phyloP scores from a whole-genome alignment of 768 basidiomycete genomes.

The Lactarius sp. region DNA sequence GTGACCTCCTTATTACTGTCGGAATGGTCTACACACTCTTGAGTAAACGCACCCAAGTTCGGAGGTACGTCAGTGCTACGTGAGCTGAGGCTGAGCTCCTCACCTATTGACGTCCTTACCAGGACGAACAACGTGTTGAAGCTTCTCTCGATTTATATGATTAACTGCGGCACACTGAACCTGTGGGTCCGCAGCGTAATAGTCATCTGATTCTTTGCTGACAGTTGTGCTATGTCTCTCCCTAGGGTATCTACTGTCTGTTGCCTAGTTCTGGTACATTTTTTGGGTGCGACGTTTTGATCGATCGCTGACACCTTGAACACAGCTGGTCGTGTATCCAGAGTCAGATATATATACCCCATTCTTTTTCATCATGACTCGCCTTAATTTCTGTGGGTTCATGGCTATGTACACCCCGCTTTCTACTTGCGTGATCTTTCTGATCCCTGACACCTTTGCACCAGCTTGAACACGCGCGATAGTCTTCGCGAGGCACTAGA shows the following conservation, averaged over 20 bases:
- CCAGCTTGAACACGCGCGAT: conserved; percentile 6
- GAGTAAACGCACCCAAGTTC: neutral
- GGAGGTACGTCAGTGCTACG: neutral
- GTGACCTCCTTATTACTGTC: neutral
- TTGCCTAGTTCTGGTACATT: neutral
- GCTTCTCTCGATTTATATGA: neutral
- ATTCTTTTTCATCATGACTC: conserved; percentile 1
- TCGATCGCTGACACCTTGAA: neutral
- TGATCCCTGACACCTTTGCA: neutral
- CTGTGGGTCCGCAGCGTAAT: neutral
- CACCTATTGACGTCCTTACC: neutral
- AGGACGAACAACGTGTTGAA: neutral
- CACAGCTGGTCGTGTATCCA: neutral
- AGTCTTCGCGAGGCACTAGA: neutral
- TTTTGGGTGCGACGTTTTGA: neutral
- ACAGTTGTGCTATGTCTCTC: neutral
- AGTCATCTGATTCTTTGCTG: neutral
- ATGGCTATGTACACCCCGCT: neutral
- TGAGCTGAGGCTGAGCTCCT: neutral
- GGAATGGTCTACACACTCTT: conserved; percentile 5
- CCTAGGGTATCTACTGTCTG: neutral
- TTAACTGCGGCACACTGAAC: conserved; percentile 3
- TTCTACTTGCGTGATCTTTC: neutral
- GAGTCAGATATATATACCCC: neutral
- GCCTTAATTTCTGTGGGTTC: conserved; percentile 4